phyloP scores from a whole-genome alignment of 202 grass and related monocot genomes.

The Zizania palustris region DNA sequence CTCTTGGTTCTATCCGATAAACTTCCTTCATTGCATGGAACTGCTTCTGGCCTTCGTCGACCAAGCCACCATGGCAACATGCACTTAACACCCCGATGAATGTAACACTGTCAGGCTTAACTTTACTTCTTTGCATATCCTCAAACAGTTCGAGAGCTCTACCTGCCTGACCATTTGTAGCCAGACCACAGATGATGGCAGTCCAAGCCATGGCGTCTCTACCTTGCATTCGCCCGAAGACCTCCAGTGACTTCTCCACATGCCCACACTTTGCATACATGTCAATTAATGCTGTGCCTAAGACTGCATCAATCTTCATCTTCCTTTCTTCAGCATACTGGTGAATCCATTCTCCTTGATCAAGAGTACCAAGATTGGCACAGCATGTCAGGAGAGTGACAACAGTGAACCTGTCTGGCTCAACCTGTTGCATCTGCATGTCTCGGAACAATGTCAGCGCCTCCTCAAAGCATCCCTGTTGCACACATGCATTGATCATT shows the following conservation, averaged over 20 bases:
- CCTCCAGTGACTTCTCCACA: slow-evolving; percentile 56
- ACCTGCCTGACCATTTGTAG: slow-evolving; percentile 55
- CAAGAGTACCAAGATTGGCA: slow-evolving; percentile 59
- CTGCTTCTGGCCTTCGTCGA: slow-evolving; percentile 57
- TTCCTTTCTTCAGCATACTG: slow-evolving; percentile 41
- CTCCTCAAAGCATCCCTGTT: slow-evolving; percentile 52
- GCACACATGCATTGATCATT: slow-evolving; percentile 68
- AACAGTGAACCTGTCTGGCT: slow-evolving; percentile 65
- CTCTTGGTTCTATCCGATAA: slow-evolving; percentile 52
- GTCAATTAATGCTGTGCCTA: slow-evolving; percentile 56
- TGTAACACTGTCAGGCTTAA: slow-evolving; percentile 55
- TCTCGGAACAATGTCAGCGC: slow-evolving; percentile 62
- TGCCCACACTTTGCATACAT: slow-evolving; percentile 69
- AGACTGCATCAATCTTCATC: slow-evolving; percentile 56
- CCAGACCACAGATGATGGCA: slow-evolving; percentile 63
- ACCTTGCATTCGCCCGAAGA: slow-evolving; percentile 45
- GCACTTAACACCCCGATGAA: slow-evolving; percentile 59
- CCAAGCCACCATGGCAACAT: slow-evolving; percentile 70
- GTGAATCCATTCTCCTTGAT: slow-evolving; percentile 63
- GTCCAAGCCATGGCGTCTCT: slow-evolving; percentile 60
- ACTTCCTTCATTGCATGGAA: slow-evolving; percentile 60
- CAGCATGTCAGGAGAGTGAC: slow-evolving; percentile 67
- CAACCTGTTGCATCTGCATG: slow-evolving; percentile 57
- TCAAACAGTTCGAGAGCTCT: slow-evolving; percentile 66
- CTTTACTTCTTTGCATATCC: slow-evolving; percentile 50